A percentile compares a stretch with the other conserved stretches of the same genome.
phyloP scores from a whole-genome alignment of 192 early-diverging fungal species.

The Linnemannia hyalina region DNA sequence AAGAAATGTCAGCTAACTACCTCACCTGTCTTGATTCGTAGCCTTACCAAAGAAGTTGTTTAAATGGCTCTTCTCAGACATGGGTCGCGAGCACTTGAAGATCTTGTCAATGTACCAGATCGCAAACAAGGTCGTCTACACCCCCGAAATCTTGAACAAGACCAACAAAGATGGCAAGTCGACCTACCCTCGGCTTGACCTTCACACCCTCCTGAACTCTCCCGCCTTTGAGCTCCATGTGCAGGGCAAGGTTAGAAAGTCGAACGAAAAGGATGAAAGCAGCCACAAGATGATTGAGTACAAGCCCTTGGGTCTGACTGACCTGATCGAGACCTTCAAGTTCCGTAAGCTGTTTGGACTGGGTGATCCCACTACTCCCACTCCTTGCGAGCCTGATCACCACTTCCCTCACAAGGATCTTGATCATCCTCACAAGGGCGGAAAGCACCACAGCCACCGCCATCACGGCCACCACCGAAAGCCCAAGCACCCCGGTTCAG shows the following conservation, averaged over 20 bases:
- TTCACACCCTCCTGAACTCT: slow-evolving; percentile 32
- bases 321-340: slow-evolving; percentile 20
- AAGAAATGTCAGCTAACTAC: background rate
- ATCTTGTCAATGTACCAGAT: slow-evolving; percentile 41
- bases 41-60: slow-evolving; percentile 23
- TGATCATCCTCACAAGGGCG: slow-evolving; percentile 11
- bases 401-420: slow-evolving; percentile 19
- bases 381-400: background rate
- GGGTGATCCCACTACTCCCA: background rate
- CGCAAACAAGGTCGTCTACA: slow-evolving; percentile 30
- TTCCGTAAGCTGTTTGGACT: background rate
- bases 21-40: background rate
- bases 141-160: slow-evolving; percentile 37
- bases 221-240: slow-evolving; percentile 20
- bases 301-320: slow-evolving; percentile 12
- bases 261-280: background rate
- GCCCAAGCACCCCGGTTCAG: background rate
- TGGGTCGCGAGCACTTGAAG: slow-evolving; percentile 42
- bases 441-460: slow-evolving; percentile 14
- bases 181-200: slow-evolving; percentile 21
- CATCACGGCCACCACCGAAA: slow-evolving; percentile 2
- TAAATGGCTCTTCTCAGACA: slow-evolving; percentile 32
- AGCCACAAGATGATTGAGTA: background rate
- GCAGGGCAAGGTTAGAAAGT: slow-evolving; percentile 15
- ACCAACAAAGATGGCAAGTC: slow-evolving; percentile 9